Conservation (phyloP, 2,329 filamentous ascomycete species). For the Fusarium sp. region DNA sequence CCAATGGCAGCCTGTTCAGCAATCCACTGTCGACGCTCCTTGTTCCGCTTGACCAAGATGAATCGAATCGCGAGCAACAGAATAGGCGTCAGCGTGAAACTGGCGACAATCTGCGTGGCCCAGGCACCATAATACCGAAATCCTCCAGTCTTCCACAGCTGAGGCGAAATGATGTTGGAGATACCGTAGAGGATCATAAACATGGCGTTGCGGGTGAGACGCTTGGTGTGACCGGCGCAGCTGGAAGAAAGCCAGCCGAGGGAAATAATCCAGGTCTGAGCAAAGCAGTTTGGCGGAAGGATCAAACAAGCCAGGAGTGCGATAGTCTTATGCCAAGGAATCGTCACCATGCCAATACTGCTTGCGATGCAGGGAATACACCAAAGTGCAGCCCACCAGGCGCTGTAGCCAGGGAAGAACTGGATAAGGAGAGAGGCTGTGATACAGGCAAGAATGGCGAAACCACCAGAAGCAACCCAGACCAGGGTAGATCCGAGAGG, state of each 20-base stretch:
- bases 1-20: slow-evolving; percentile 23
- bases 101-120: slow-evolving; percentile 35
- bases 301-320: slow-evolving; percentile 47
- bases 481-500: slow-evolving; percentile 25
- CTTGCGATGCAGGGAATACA: slow-evolving; percentile 38
- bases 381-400: slow-evolving; percentile 38
- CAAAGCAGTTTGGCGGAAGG: slow-evolving; percentile 28
- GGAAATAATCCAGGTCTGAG: slow-evolving; percentile 32
- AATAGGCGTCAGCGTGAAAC: slow-evolving; percentile 33
- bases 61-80: slow-evolving; percentile 4
- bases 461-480: slow-evolving; percentile 29
- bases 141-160: slow-evolving; percentile 43
- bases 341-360: slow-evolving; percentile 42
- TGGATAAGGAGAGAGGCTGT: slow-evolving; percentile 31
- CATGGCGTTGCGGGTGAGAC: slow-evolving; percentile 55
- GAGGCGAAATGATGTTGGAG: slow-evolving; percentile 53
- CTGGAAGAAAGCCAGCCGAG: slow-evolving; percentile 35
- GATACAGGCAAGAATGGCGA: slow-evolving; percentile 29
- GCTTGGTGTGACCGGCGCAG: slow-evolving; percentile 56
- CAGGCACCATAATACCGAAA: slow-evolving; percentile 37
- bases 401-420: slow-evolving; percentile 31
- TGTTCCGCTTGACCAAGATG: not conserved
- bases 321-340: slow-evolving; percentile 27
- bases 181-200: slow-evolving; percentile 53
- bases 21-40: not conserved